A percentile compares a stretch with the other conserved stretches of the same genome.
Evolutionary conservation across 805 yeast genomes (phyloP).

Genomic region (Pichia rugopelliculosa): DNA sequence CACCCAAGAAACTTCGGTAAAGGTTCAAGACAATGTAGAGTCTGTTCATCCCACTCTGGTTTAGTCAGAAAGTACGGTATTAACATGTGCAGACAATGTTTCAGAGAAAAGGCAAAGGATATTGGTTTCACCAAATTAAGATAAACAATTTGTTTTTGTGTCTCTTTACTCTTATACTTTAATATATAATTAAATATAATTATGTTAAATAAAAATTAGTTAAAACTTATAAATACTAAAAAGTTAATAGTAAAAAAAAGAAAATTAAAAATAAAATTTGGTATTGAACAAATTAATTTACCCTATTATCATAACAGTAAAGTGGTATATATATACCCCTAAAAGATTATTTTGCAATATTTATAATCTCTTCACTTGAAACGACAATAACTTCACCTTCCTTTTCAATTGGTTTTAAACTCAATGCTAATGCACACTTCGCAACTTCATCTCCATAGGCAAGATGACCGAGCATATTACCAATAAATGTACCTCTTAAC

Average conservation of each 20-base stretch:
- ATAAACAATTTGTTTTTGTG: slow-evolving; percentile 39
- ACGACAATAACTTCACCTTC: slow-evolving; percentile 22
- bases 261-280: no score
- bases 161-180: neutral
- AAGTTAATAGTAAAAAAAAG: neutral
- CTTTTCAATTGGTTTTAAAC: slow-evolving; percentile 18
- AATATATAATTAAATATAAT: neutral
- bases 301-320: no score
- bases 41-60: slow-evolving; percentile 98
- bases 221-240: slow-evolving; percentile 3
- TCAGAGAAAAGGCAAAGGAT: slow-evolving; percentile 99
- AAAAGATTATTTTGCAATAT: slow-evolving; percentile 11
- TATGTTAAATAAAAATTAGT: slow-evolving; percentile 9
- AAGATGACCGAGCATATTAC: slow-evolving; percentile 34
- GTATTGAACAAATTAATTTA: no score
- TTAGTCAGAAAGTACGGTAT: slow-evolving; percentile 99
- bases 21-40: slow-evolving; percentile 99
- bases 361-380: slow-evolving; percentile 17
- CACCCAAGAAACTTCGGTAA: slow-evolving; percentile 99
- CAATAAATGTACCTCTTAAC: slow-evolving; percentile 30
- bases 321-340: no score
- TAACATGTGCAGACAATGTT: slow-evolving; percentile 99
- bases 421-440: slow-evolving; percentile 32
- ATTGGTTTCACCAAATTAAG: slow-evolving; percentile 99
- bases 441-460: slow-evolving; percentile 64